A percentile compares a stretch with the other conserved stretches of the same genome.
Evolutionary conservation across 768 basidiomycete species (phyloP).

Genomic region (Agaricus subrufescens): DNA sequence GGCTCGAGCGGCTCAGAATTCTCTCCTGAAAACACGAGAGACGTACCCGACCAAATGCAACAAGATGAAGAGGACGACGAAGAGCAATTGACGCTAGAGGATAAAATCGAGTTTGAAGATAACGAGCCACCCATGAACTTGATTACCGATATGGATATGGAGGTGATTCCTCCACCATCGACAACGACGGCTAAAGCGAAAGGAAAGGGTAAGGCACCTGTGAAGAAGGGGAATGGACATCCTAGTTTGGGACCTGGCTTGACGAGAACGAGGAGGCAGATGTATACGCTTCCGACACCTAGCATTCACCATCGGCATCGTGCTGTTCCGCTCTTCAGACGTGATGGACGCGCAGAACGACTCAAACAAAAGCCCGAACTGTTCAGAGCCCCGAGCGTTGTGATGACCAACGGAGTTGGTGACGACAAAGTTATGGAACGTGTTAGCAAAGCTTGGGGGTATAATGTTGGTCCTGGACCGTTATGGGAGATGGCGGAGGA

Average conservation of each 20-base stretch:
- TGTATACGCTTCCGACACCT: constrained; percentile 57
- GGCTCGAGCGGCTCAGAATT: constrained; percentile 53
- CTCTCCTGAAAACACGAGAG: constrained; percentile 33
- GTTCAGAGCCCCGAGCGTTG: constrained; percentile 38
- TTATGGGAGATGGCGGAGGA: constrained; percentile 80
- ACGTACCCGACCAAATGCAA: constrained; percentile 16
- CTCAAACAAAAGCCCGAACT: constrained; percentile 44
- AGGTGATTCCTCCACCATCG: constrained; percentile 4
- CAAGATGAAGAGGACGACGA: constrained; percentile 27
- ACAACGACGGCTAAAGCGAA: constrained; percentile 22
- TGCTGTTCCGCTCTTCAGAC: constrained; percentile 55
- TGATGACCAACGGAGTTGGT: constrained; percentile 55
- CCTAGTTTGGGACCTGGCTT: constrained; percentile 11
- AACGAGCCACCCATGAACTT: constrained; percentile 17
- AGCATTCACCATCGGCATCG: constrained; percentile 72
- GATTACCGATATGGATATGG: constrained; percentile 16
- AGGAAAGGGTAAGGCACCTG: constrained; percentile 24
- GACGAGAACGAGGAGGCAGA: constrained; percentile 37
- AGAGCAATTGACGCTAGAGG: constrained; percentile 21
- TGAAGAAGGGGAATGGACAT: constrained; percentile 12
- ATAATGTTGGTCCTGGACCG: constrained; percentile 71
- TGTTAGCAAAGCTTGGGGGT: constrained; percentile 68
- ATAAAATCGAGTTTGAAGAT: constrained; percentile 20
- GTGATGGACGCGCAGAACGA: constrained; percentile 53
- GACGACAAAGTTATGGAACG: constrained; percentile 44